Evolutionary conservation across 2,329 filamentous ascomycete genomes (phyloP).

Genomic region (Ophiostoma sp.): DNA sequence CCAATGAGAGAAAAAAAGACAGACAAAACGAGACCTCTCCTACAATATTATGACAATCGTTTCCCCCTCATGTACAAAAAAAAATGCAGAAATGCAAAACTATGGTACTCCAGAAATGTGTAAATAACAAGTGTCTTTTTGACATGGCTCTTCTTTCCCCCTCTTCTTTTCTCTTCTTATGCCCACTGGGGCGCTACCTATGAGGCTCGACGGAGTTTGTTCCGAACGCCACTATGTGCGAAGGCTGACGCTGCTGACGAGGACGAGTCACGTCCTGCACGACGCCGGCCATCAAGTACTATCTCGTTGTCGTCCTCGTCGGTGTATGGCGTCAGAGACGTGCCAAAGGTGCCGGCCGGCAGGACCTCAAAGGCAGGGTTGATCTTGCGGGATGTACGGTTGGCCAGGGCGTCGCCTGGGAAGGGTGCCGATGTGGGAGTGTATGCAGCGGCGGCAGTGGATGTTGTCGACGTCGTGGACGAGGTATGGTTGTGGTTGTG

Average conservation of each 20-base stretch:
- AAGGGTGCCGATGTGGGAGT: neutral
- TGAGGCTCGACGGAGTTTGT: slow-evolving; percentile 28
- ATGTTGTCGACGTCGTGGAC: neutral
- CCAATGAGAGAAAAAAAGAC: neutral
- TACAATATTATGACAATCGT: neutral
- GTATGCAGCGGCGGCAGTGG: neutral
- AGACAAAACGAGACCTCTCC: neutral
- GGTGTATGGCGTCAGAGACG: neutral
- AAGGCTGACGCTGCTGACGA: neutral
- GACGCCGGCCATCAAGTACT: neutral
- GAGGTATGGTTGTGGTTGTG: neutral
- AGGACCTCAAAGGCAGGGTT: slow-evolving; percentile 44
- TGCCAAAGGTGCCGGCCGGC: slow-evolving; percentile 42
- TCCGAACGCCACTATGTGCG: neutral
- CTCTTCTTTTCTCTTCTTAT: neutral
- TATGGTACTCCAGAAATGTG: neutral
- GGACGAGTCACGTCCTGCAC: neutral
- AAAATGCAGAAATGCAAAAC: neutral
- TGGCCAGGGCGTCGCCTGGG: slow-evolving; percentile 36
- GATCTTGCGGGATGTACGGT: slow-evolving; percentile 39
- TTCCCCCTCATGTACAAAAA: neutral
- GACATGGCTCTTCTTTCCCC: too few species aligned
- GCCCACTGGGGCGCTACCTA: neutral
- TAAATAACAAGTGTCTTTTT: neutral
- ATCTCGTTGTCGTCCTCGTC: slow-evolving; percentile 14